These are phyloP conservation scores for Urtica urens DNA, from an alignment of 306 rosid genomes.

Conservation along the genomic window DNA sequence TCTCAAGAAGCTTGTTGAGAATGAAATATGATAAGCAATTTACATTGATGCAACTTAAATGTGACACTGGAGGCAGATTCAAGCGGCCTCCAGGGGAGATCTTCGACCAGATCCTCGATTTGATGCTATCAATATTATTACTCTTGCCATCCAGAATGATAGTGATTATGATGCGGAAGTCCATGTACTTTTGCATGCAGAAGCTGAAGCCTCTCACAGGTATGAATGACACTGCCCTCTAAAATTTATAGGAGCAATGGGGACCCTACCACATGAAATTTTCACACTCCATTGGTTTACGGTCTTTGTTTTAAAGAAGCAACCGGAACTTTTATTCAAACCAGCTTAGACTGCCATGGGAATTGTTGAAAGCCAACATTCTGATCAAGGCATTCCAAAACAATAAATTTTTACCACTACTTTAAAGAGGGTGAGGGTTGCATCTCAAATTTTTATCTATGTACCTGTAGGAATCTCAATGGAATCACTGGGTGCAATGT, in stretches of 20 bases:
- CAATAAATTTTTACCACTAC: too few species aligned
- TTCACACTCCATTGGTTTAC: too few species aligned
- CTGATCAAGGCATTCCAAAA: too few species aligned
- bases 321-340: too few species aligned
- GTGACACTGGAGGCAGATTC: conserved; percentile 40
- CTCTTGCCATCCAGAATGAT: conserved; percentile 65
- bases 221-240: too few species aligned
- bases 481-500: conserved; percentile 53
- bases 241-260: too few species aligned
- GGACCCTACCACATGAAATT: too few species aligned
- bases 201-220: conserved; percentile 42
- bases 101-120: conserved; percentile 74
- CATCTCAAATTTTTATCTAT: conserved; percentile 16
- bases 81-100: conserved; percentile 82
- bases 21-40: background rate
- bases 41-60: background rate
- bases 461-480: conserved; percentile 49
- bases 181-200: conserved; percentile 51
- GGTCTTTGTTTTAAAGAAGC: too few species aligned
- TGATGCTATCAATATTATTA: conserved; percentile 61
- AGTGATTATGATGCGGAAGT: conserved; percentile 37
- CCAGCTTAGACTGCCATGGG: too few species aligned
- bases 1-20: background rate
- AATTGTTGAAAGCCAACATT: too few species aligned
- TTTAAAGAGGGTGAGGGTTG: background rate